A percentile compares a stretch with the other conserved stretches of the same genome.
These are phyloP conservation scores for Beauveria medogensis DNA, from an alignment of 2,329 filamentous ascomycete genomes.

Conservation along the genomic window DNA sequence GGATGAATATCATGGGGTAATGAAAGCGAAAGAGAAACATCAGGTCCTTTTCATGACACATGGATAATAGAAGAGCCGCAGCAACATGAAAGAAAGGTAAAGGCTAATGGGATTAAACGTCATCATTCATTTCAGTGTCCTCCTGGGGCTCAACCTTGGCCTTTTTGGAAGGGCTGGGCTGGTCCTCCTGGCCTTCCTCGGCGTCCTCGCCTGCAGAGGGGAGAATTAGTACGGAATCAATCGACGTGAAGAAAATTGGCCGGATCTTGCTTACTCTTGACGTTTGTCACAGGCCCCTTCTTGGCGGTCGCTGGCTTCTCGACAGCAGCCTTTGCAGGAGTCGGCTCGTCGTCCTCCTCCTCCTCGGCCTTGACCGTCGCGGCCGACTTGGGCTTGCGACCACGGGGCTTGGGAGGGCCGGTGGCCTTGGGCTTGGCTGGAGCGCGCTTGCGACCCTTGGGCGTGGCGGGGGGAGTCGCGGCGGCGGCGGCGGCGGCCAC, in stretches of 20 bases:
- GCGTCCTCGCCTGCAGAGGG: background rate
- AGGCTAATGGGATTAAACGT: background rate
- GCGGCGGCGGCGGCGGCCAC: background rate
- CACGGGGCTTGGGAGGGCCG: constrained; percentile 9
- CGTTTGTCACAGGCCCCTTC: background rate
- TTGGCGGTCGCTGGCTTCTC: background rate
- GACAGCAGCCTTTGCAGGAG: background rate
- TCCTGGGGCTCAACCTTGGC: constrained; percentile 21
- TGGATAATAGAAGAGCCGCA: background rate
- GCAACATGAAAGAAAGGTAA: background rate
- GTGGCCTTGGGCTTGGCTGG: constrained; percentile 11
- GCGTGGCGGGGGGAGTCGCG: background rate
- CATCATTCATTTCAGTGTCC: background rate
- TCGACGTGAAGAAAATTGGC: too few species aligned
- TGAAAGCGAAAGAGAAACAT: background rate
- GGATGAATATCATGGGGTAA: background rate
- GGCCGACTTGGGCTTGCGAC: background rate
- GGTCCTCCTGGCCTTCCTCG: background rate
- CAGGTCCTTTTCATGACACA: background rate
- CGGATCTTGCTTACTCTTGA: background rate
- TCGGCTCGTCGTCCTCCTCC: constrained; percentile 12
- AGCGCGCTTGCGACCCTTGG: constrained; percentile 4
- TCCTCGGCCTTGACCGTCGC: constrained; percentile 16
- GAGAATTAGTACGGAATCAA: background rate
- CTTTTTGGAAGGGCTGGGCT: constrained; percentile 20